A percentile compares a stretch with the other conserved stretches of the same genome.
Evolutionary conservation across 345 rosid genomes (phyloP).

Genomic region (Citropsis articulata): DNA sequence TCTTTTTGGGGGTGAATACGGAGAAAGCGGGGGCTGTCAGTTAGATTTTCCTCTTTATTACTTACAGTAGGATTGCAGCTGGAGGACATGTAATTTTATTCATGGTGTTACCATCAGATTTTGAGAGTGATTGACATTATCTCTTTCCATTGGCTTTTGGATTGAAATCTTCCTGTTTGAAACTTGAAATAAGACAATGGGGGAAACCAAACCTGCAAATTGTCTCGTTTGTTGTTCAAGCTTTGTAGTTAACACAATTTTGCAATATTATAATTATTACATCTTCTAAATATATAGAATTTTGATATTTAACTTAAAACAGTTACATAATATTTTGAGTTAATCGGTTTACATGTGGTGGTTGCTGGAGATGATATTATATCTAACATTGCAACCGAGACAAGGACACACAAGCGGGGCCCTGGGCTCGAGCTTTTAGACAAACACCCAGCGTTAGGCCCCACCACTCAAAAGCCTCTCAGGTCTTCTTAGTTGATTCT

Average conservation of each 20-base stretch:
- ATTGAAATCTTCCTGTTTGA: constrained; percentile 13
- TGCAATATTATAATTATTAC: too few relatives aligned
- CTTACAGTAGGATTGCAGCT: constrained; percentile 10
- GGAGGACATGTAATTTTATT: constrained; percentile 16
- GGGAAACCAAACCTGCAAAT: background rate
- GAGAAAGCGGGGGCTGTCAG: background rate
- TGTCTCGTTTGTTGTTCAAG: background rate
- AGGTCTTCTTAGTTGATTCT: background rate
- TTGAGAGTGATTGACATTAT: background rate
- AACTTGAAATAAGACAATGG: constrained; percentile 2
- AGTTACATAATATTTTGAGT: too few relatives aligned
- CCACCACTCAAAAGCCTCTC: too few relatives aligned
- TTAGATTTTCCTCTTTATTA: background rate
- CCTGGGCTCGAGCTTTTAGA: too few relatives aligned
- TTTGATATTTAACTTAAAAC: too few relatives aligned
- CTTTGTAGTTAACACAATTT: too few relatives aligned
- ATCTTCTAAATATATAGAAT: too few relatives aligned
- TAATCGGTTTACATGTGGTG: too few relatives aligned
- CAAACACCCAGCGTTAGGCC: too few relatives aligned
- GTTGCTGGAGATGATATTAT: too few relatives aligned
- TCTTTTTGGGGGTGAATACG: background rate
- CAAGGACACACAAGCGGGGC: too few relatives aligned
- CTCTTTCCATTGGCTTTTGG: background rate
- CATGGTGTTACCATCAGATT: background rate
- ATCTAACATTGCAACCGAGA: too few relatives aligned